Evolutionary conservation across 164 flowering plant genomes (phyloP).

Genomic region (Magnolia officinalis): DNA sequence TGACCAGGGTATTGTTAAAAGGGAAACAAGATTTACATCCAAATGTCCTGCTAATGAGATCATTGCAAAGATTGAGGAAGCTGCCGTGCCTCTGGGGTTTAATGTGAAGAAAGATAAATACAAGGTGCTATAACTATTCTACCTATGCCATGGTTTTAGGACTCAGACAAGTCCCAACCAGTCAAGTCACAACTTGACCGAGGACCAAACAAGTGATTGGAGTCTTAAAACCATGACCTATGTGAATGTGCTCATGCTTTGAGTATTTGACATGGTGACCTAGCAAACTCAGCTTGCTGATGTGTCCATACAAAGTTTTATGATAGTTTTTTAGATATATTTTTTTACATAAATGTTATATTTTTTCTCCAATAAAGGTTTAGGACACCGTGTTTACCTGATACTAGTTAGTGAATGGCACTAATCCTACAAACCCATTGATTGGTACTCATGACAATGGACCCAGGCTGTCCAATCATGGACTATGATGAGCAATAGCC

Average conservation of each 20-base stretch:
- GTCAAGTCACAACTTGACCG: neutral
- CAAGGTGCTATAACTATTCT: conserved; percentile 48
- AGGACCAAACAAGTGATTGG: neutral
- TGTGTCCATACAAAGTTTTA: neutral
- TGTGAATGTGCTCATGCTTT: neutral
- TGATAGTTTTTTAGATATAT: too few relatives aligned
- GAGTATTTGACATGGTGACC: neutral
- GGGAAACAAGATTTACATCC: conserved; percentile 93
- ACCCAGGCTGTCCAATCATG: too few relatives aligned
- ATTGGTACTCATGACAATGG: too few relatives aligned
- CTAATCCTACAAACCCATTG: too few relatives aligned
- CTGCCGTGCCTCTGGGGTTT: conserved; percentile 93
- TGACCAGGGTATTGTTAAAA: conserved; percentile 75
- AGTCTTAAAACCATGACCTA: too few relatives aligned
- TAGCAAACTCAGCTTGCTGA: neutral
- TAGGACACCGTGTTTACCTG: too few relatives aligned
- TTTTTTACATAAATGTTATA: too few relatives aligned
- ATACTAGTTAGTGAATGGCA: too few relatives aligned
- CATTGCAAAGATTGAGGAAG: conserved; percentile 80
- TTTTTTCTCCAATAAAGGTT: too few relatives aligned
- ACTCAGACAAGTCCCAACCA: neutral
- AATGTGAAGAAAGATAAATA: conserved; percentile 82
- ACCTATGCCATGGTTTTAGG: neutral
- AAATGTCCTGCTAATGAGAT: conserved; percentile 82
- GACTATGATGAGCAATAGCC: too few relatives aligned